These are phyloP conservation scores for Xylaria sp. DNA, from an alignment of 2,329 filamentous ascomycete species.

Conservation along the genomic window DNA sequence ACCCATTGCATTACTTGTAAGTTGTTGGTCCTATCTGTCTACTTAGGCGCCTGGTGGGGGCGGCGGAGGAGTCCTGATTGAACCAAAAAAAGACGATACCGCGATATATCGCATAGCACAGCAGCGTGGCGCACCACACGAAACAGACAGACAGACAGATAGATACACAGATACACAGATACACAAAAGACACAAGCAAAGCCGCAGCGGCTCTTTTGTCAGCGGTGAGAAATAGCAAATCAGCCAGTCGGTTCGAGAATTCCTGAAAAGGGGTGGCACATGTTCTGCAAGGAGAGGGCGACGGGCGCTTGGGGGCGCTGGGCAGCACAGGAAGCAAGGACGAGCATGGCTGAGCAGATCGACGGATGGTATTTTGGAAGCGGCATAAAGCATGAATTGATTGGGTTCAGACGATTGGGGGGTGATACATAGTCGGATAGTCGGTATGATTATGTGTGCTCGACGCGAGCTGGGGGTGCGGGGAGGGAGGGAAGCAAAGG, in stretches of 20 bases:
- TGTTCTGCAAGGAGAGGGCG: constrained; percentile 27
- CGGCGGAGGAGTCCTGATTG: constrained; percentile 16
- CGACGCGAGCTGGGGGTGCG: constrained; percentile 23
- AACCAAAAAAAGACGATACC: constrained; percentile 4
- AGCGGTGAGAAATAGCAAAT: neutral
- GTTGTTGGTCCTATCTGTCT: neutral
- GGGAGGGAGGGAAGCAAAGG: constrained; percentile 1
- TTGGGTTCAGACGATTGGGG: constrained; percentile 26
- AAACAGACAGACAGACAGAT: neutral
- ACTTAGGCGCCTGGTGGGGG: constrained; percentile 29
- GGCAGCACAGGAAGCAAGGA: constrained; percentile 18
- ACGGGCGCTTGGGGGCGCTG: constrained; percentile 36
- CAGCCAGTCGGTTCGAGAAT: constrained; percentile 8
- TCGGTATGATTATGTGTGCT: constrained; percentile 18
- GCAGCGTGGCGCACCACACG: constrained; percentile 17
- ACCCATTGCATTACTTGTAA: constrained; percentile 3
- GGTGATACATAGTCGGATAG: constrained; percentile 23
- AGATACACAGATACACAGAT: too few species aligned
- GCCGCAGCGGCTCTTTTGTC: constrained; percentile 7
- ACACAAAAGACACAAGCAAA: constrained; percentile 10
- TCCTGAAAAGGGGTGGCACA: constrained; percentile 21
- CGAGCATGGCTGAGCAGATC: constrained; percentile 6
- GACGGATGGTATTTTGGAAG: constrained; percentile 28
- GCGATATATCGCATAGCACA: constrained; percentile 16
- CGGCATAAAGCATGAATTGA: constrained; percentile 29